Base-by-base conservation (phyloP, 1,284 basidiomycete species). In the Coniophora puteana region DNA sequence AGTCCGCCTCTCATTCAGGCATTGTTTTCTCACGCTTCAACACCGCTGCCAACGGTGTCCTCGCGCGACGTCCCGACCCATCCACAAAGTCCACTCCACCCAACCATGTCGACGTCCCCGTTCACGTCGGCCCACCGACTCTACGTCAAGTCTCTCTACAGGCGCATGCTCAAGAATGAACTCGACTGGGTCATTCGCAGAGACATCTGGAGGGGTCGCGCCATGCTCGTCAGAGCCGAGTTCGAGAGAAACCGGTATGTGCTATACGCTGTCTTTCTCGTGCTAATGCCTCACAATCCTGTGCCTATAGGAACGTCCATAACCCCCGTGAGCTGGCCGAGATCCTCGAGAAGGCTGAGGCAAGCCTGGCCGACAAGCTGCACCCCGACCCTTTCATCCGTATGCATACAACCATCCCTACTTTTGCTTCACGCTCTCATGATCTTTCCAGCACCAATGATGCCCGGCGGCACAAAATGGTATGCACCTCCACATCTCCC, bases 381-480 rank as follows among this genome's bases (percentile, higher is more conserved):
- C 93, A 97, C 62, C 93, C 93, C 10, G 93, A 96, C 65, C 93
- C 93, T 37, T 93, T 93, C 66, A 85, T 87, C 64, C 69, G 93
- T 96, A 66, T 59, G 67, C 66, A 47, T 50, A 49, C 44, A 48
- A 28, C 47, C 25, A 14, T 8, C n/a, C 25, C 8, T 36, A 5
- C 18, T 13, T 22, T 31, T 28, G 12, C 12, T 17, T 16, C 16
- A n/a, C n/a, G n/a, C n/a, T n/a, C n/a, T n/a, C n/a, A n/a, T n/a
- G n/a, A 40, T 49, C 34, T 30, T 36, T 42, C 22, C 49, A 94
- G 91, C 82, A 46, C 74, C 89, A 33, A 57, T 73, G 35, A 85
- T 81, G 59, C 89, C 89, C 38, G 89, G 84, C 49, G 91, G 91
- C 46, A 89, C 88, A 21, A 93, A 93, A 71, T 93, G 90, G 90